phyloP scores from a whole-genome alignment of 345 rosid species.

The Alliaria petiolata region DNA sequence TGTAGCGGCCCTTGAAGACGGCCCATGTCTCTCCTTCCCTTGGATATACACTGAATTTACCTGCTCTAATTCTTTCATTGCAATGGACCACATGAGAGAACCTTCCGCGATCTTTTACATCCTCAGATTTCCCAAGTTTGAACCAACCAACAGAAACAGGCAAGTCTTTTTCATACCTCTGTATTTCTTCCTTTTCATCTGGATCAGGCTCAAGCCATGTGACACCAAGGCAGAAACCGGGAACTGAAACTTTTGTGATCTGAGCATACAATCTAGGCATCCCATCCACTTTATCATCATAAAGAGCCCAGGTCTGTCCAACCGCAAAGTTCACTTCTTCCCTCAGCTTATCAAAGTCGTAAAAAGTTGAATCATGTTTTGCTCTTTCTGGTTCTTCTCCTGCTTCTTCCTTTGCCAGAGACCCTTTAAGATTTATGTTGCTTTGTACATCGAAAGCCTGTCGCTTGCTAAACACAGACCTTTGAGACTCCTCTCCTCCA shows the following conservation, averaged over 20 bases:
- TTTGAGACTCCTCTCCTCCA: conserved; percentile 37
- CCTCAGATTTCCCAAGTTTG: conserved; percentile 35
- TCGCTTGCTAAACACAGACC: conserved; percentile 55
- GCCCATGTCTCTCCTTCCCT: conserved; percentile 73
- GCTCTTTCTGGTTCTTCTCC: conserved; percentile 14
- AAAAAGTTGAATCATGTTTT: conserved; percentile 25
- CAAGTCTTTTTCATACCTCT: conserved; percentile 39
- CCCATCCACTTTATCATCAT: conserved; percentile 46
- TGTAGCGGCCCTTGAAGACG: conserved; percentile 40
- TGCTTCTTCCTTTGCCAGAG: conserved; percentile 27
- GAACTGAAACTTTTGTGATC: conserved; percentile 41
- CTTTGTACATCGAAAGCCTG: conserved; percentile 56
- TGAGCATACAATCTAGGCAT: conserved; percentile 83
- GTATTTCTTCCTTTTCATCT: conserved; percentile 35
- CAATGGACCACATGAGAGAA: conserved; percentile 56
- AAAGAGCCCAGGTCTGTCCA: conserved; percentile 72
- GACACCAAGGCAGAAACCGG: conserved; percentile 45
- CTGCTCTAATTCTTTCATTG: conserved; percentile 35
- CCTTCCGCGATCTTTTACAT: conserved; percentile 38
- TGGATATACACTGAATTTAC: conserved; percentile 45
- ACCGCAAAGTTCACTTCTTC: conserved; percentile 38
- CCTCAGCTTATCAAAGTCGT: conserved; percentile 56
- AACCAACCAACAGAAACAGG: conserved; percentile 68
- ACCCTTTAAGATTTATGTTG: conserved; percentile 43
- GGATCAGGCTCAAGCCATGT: conserved; percentile 77